Evolutionary conservation across 129 eudicot genomes (phyloP).

Genomic region (Helianthus tuberosus): DNA sequence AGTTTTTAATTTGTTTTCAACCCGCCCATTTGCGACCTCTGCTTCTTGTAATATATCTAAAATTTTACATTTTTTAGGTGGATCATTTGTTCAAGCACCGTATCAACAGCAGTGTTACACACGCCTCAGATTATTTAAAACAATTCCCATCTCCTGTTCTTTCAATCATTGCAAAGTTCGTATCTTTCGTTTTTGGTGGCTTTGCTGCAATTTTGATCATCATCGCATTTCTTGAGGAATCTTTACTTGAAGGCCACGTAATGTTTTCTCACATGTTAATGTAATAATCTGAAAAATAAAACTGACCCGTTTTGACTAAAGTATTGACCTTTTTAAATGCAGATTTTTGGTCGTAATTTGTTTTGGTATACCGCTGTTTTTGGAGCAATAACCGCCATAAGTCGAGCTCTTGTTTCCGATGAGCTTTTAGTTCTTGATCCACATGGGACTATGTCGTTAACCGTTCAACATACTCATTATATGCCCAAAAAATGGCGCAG

Average conservation of each 20-base stretch:
- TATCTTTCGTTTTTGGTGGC: conserved; percentile 95
- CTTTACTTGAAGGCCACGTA: conserved; percentile 99
- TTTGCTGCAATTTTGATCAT: conserved; percentile 94
- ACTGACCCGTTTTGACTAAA: not conserved
- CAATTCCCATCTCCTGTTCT: conserved; percentile 94
- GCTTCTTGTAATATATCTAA: not conserved
- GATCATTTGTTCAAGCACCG: conserved; percentile 95
- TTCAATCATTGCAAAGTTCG: conserved; percentile 82
- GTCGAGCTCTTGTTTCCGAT: conserved; percentile 80
- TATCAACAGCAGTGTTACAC: conserved; percentile 74
- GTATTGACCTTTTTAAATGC: conserved; percentile 14
- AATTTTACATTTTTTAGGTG: conserved; percentile 54
- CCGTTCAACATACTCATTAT: conserved; percentile 84
- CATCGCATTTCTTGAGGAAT: conserved; percentile 93
- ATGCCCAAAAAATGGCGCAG: conserved; percentile 98
- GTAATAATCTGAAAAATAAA: not conserved
- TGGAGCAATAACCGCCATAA: conserved; percentile 94
- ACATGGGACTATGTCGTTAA: conserved; percentile 76
- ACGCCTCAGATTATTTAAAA: conserved; percentile 83
- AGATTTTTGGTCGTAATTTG: conserved; percentile 95
- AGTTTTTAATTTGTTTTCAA: not conserved
- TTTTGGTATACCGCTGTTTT: conserved; percentile 97
- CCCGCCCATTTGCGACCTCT: not conserved
- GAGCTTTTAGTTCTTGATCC: conserved; percentile 91
- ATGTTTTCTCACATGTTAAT: conserved; percentile 21